These are phyloP conservation scores for Nakaseomyces sp. DNA, from an alignment of 1,139 yeast species.

Conservation along the genomic window DNA sequence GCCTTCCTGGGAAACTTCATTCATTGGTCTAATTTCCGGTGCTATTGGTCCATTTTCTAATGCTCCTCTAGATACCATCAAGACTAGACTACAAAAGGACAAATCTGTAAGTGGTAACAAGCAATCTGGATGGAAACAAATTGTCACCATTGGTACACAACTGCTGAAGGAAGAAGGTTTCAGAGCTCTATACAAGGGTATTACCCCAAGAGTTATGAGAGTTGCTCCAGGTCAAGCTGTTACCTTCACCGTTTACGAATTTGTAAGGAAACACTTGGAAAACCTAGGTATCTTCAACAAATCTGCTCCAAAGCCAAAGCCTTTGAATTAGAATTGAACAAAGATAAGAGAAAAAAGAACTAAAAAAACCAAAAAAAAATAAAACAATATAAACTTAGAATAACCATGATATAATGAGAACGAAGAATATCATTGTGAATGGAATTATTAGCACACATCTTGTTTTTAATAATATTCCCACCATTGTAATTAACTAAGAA, in stretches of 20 bases:
- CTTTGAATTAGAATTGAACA: conserved; percentile 2
- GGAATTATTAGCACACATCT: not conserved
- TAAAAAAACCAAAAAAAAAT: too few relatives aligned
- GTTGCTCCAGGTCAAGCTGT: conserved; percentile 99
- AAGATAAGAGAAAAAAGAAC: not conserved
- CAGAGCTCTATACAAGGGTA: conserved; percentile 86
- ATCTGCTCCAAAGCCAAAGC: conserved; percentile 12
- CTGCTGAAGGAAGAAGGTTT: conserved; percentile 84
- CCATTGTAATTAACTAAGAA: not conserved
- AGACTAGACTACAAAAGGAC: conserved; percentile 93
- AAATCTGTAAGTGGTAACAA: conserved; percentile 56
- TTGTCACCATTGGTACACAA: conserved; percentile 70
- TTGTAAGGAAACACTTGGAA: conserved; percentile 63
- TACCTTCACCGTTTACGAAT: conserved; percentile 93
- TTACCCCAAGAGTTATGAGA: conserved; percentile 97
- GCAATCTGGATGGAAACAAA: conserved; percentile 52
- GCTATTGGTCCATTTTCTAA: conserved; percentile 97
- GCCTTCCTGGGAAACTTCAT: conserved; percentile 91
- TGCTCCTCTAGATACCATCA: conserved; percentile 95
- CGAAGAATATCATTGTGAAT: too few relatives aligned
- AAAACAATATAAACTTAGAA: too few relatives aligned
- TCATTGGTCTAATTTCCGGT: conserved; percentile 86
- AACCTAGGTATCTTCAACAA: conserved; percentile 28
- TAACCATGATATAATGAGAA: too few relatives aligned
- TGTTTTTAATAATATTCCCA: conserved; percentile 1